Base-by-base conservation (phyloP, 768 basidiomycete genomes). In the Trametes villosa region DNA sequence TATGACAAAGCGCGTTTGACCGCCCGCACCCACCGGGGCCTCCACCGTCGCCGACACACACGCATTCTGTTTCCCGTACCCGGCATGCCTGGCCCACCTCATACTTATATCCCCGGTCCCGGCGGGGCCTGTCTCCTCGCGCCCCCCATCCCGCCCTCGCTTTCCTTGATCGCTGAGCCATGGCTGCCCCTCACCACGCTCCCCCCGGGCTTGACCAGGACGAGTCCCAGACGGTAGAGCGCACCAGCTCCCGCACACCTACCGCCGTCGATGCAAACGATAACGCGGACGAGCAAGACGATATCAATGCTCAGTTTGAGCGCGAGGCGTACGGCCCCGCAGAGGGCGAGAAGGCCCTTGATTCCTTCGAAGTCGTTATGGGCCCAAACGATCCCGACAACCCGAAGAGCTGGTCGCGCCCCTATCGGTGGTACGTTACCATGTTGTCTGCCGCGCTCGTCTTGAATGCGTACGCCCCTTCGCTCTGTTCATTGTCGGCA, bases 401-500 rank as follows among this genome's bases (percentile, higher is more conserved):
- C 46, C 70, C 70, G 0, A 66, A 63, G 38, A 38, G 54, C 1
- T 71, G 69, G 69, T 63, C 66, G 9, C 52, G 53, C 15, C n/a
- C 44, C 33, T 53, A 60, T 38, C 49, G 67, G 22, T 72, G 71
- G 71, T 71, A 71, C 36, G 54, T 72, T 17, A 72, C 71, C 17
- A 47, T 67, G 42, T 31, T 70, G 17, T 59, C 58, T 11, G 67
- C 67, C 15, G 12, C 70, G 3, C 62, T 72, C 27, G 68, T 66
- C 9, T 51, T 72, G 36, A 72, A 72, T 24, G 68, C 68, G 79
- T 88, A 63, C 34, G 78, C 73, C 27, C 20, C 18, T 31, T 22
- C 8, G 2, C 8, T 24, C 2, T 38, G n/a, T 13, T 38, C 36
- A 26, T 17, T 18, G 60, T 31, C 24, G 47, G 41, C 26, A 3